Conservation (phyloP, 2,329 filamentous ascomycete species). For the Hypomyces rosellus region DNA sequence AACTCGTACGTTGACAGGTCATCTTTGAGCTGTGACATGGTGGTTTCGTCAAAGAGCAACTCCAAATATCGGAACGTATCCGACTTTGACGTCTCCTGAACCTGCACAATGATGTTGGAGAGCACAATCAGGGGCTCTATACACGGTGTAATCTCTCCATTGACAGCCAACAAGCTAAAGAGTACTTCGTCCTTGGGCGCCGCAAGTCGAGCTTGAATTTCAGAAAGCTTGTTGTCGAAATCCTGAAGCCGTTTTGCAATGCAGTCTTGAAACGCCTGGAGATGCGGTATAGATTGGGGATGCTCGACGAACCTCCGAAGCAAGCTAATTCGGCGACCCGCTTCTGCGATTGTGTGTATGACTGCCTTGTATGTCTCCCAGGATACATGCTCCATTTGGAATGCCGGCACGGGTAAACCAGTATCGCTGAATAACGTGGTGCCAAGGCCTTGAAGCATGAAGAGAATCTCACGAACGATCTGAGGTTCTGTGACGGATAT, state of each 20-base stretch:
- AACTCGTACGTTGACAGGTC: constrained; percentile 55
- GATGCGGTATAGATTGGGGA: constrained; percentile 46
- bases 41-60: constrained; percentile 64
- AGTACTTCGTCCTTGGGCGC: constrained; percentile 45
- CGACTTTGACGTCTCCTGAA: constrained; percentile 42
- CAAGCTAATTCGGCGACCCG: constrained; percentile 38
- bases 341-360: constrained; percentile 40
- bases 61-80: constrained; percentile 71
- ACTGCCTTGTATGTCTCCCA: constrained; percentile 46
- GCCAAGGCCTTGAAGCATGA: constrained; percentile 75
- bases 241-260: constrained; percentile 48
- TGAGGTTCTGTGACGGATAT: constrained; percentile 62
- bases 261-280: constrained; percentile 66
- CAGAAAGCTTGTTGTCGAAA: constrained; percentile 54
- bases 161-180: constrained; percentile 61
- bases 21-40: constrained; percentile 62
- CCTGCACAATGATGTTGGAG: constrained; percentile 52
- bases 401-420: constrained; percentile 33
- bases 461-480: constrained; percentile 68
- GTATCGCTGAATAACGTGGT: constrained; percentile 60
- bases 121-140: constrained; percentile 54
- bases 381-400: constrained; percentile 42
- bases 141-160: constrained; percentile 48
- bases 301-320: constrained; percentile 39
- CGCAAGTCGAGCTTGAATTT: constrained; percentile 55